phyloP scores from a whole-genome alignment of 2,329 filamentous ascomycete species.

The Exophiala aquamarina region DNA sequence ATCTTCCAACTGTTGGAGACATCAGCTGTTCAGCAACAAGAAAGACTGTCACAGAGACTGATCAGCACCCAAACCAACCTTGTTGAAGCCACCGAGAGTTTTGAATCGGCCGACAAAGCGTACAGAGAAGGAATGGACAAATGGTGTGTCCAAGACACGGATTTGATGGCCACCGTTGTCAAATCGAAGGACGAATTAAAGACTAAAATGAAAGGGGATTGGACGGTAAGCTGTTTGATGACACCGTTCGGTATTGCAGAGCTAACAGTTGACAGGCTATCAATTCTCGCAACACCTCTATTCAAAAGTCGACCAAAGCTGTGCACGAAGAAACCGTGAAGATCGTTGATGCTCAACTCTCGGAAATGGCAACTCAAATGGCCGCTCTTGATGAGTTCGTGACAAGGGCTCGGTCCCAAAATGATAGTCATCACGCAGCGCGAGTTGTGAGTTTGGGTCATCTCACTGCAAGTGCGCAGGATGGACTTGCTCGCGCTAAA shows the following conservation, averaged over 20 bases:
- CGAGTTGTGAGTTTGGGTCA: conserved; percentile 66
- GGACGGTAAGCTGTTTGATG: conserved; percentile 60
- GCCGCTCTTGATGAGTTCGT: conserved; percentile 88
- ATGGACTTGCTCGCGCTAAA: conserved; percentile 11
- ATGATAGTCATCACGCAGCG: conserved; percentile 71
- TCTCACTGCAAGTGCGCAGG: conserved; percentile 48
- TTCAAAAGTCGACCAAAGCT: conserved; percentile 78
- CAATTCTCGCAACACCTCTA: conserved; percentile 76
- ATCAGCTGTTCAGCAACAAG: conserved; percentile 72
- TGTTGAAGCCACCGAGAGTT: conserved; percentile 59
- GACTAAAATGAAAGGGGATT: conserved; percentile 80
- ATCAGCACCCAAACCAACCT: conserved; percentile 65
- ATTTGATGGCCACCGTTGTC: conserved; percentile 69
- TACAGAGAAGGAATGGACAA: conserved; percentile 72
- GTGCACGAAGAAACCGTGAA: conserved; percentile 88
- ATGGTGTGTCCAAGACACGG: conserved; percentile 70
- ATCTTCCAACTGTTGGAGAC: conserved; percentile 75
- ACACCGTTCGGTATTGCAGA: background rate
- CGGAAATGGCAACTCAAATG: conserved; percentile 85
- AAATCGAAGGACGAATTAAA: conserved; percentile 76
- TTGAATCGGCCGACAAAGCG: conserved; percentile 64
- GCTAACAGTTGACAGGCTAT: conserved; percentile 54
- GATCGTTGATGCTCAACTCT: conserved; percentile 86
- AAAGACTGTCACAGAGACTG: conserved; percentile 66
- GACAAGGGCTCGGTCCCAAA: conserved; percentile 74